Evolutionary conservation across 1,284 basidiomycete species (phyloP), one percentile per base, ranked within the genome.

Genomic region (Malassezia nana): DNA sequence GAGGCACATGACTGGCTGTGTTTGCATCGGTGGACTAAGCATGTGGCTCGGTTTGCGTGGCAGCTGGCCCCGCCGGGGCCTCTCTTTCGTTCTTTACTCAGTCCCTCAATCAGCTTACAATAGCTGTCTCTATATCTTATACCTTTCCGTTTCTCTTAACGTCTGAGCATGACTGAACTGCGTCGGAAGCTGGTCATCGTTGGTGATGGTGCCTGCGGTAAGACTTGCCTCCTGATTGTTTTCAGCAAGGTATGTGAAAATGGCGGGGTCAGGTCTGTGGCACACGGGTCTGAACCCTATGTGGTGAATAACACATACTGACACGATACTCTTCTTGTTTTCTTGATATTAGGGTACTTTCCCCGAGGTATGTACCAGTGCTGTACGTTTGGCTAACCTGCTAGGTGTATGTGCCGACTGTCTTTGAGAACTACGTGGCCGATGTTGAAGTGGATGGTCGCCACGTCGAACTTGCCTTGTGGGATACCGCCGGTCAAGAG

Each of bases 401-500:
- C 9, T 66, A 89, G 85, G 87, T 89, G 63, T 90, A 90, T 75
- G 85, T 90, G 60, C 88, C 89, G 41, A 91, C 89, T 56, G 88
- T 91, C 45, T 91, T 91, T 65, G 89, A 91, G 53, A 85, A 85
- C 79, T 85, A 89, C 69, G 87, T 88, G 47, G 85, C 85, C 63
- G 86, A 89, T 75, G 86, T 89, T 55, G 86, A 89, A 75, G 87
- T 89, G 52, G 87, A 89, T 70, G 85, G 85, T 64, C 89, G 88
- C 77, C 84, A 87, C 75, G 86, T 92, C 65, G 89, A 92, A 76
- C 80, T 92, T 62, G 88, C 89, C 26, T 79, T 92, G 60, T 91
- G 89, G 89, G 89, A 92, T 85, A 92, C 89, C 56, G 88, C 89
- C 24, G 89, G 89, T 52, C 88, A 91, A 76, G 89, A 91, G 68